Conservation (phyloP, 2,329 filamentous ascomycete genomes). For the Pseudovirgaria hyperparasitica region DNA sequence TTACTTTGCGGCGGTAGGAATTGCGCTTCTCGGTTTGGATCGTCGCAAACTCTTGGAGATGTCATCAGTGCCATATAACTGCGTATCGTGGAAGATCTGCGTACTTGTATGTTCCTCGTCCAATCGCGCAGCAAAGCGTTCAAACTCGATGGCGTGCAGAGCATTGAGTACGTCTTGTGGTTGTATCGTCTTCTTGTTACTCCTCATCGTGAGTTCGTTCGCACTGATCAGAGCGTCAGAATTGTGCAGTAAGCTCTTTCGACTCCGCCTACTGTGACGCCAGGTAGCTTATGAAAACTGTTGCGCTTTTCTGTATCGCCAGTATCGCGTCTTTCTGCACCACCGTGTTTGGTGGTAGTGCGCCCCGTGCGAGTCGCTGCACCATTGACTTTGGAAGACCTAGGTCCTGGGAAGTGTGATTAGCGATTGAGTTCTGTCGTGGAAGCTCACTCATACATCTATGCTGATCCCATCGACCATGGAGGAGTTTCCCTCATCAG, state of each 20-base stretch:
- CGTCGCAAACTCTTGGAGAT: constrained; percentile 55
- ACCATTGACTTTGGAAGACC: constrained; percentile 71
- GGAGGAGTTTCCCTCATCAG: constrained; percentile 22
- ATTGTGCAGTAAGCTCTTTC: not conserved
- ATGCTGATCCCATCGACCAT: constrained; percentile 30
- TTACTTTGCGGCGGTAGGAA: constrained; percentile 56
- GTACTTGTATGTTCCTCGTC: constrained; percentile 66
- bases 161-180: constrained; percentile 66
- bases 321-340: constrained; percentile 72
- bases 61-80: not conserved
- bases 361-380: constrained; percentile 65
- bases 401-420: constrained; percentile 39
- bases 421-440: not conserved
- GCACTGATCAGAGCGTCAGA: constrained; percentile 38
- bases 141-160: constrained; percentile 63
- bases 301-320: constrained; percentile 69
- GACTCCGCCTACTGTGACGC: constrained; percentile 51
- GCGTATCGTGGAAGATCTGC: constrained; percentile 15
- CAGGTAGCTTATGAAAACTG: constrained; percentile 72
- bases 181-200: constrained; percentile 67
- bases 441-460: constrained; percentile 21
- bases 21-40: constrained; percentile 64
- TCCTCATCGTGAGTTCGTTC: constrained; percentile 53
- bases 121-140: constrained; percentile 55
- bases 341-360: constrained; percentile 67